Percentiles rank a stretch among this genome's conserved stretches.
phyloP scores from a whole-genome alignment of 768 basidiomycete species.

The Trichaptum fuscoviolaceum region DNA sequence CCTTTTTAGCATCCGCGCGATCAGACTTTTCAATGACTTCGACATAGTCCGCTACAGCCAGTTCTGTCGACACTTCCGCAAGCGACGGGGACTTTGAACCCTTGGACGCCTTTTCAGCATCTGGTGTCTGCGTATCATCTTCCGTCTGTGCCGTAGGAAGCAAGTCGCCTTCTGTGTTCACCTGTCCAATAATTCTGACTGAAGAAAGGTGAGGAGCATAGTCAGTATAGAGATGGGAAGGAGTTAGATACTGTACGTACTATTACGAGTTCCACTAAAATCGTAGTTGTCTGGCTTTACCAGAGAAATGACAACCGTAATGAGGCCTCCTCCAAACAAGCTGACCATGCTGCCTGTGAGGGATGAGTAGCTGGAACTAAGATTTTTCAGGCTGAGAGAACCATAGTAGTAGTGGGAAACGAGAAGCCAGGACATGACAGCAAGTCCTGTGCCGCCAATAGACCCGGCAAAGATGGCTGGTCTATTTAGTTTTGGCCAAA shows the following conservation, averaged over 20 bases:
- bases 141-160: background rate
- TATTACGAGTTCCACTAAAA: conserved; percentile 24
- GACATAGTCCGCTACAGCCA: too few species aligned
- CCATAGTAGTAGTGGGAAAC: conserved; percentile 19
- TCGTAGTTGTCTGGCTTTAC: conserved; percentile 24
- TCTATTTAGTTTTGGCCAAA: conserved; percentile 19
- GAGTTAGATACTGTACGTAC: conserved; percentile 15
- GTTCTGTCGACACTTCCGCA: background rate
- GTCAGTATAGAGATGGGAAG: background rate
- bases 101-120: conserved; percentile 15
- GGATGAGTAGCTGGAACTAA: conserved; percentile 20
- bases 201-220: too few species aligned
- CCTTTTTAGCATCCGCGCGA: conserved; percentile 7
- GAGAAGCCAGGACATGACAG: conserved; percentile 22
- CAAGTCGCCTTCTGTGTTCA: background rate
- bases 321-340: conserved; percentile 20
- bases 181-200: too few species aligned
- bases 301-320: conserved; percentile 20
- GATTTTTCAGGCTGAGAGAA: conserved; percentile 18
- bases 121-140: conserved; percentile 7
- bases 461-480: conserved; percentile 22
- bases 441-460: too few species aligned
- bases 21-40: too few species aligned
- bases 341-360: conserved; percentile 24
- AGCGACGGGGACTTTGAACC: conserved; percentile 16